Evolutionary conservation across 2,329 filamentous ascomycete genomes (phyloP), one percentile per base, ranked within the genome.

Genomic region (Blastomyces percursus): DNA sequence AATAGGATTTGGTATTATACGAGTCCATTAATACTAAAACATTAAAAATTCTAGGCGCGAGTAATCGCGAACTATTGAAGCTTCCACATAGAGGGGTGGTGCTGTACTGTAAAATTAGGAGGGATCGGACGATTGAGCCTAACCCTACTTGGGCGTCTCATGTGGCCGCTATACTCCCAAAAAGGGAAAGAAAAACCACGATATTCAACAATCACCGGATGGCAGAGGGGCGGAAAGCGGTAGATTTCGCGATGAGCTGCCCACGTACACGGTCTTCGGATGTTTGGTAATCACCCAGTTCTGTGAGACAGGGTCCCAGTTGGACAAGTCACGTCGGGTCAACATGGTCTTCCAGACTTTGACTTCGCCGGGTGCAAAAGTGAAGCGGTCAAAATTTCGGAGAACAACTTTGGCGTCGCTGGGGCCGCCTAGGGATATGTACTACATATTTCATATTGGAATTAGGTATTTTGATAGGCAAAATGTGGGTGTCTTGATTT

Each of bases 221-320:
- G 73, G 73, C 61, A 80, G 64, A 16, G 70, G 67, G 21, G 74
- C 75, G 24, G 72, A 69, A 14, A 86, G 76, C 27, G 77, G 78
- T 66, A 86, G 72, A 62, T 81, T 84, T 67, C 84, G 78, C 63
- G 82, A 85, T 3, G 81, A 84, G 66, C 76, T 79, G 32, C 84
- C 84, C 6, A 87, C 84, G 66, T 82, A 82, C 50, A 85, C 79
- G 63, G 77, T 85, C 79, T 86, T 86, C 60, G 79, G 74, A 67
- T 83, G 79, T 27, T 77, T 69, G 38, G 77, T 79, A 61, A 86
- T 78, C 55, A 91, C 83, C 92, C 93, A 97, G 79, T 96, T 87
- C 80, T 96, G 92, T n/a, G 77, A 73, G 1, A 71, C 80, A 0
- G 83, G 78, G 68, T 96, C 90, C 92, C 93, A 96, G 78, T 91